Evolutionary conservation across 768 basidiomycete species (phyloP).

Genomic region (Floccularia luteovirens): DNA sequence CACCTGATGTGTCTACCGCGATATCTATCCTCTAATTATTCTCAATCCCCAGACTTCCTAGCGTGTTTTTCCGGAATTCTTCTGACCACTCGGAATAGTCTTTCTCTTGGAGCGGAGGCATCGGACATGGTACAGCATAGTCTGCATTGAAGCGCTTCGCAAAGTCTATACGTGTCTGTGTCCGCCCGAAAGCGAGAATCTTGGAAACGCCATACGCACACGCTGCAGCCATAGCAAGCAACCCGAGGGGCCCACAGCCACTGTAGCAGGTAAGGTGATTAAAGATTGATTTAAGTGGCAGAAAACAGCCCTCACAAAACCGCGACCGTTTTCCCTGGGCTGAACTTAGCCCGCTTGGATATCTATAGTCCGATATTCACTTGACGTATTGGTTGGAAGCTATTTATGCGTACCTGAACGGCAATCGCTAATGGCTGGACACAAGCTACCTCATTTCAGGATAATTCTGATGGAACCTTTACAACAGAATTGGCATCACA

Average conservation of each 20-base stretch:
- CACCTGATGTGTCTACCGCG: not conserved
- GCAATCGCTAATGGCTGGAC: conserved; percentile 1
- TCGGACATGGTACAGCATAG: not conserved
- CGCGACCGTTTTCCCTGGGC: not conserved
- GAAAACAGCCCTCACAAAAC: not conserved
- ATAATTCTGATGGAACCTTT: not conserved
- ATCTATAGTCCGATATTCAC: not conserved
- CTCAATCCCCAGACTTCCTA: not conserved
- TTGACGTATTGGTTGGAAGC: not conserved
- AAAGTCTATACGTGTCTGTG: not conserved
- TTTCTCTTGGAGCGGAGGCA: not conserved
- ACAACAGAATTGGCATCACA: not conserved
- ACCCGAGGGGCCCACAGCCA: not conserved
- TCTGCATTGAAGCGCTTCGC: not conserved
- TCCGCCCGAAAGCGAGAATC: not conserved
- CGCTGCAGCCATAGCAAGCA: not conserved
- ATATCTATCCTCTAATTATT: not conserved
- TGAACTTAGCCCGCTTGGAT: not conserved
- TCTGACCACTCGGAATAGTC: not conserved
- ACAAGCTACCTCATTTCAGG: not conserved
- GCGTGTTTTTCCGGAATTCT: not conserved
- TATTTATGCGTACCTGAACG: not conserved
- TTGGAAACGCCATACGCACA: not conserved
- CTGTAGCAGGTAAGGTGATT: not conserved
- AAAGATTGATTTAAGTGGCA: not conserved